These are phyloP conservation scores for Aspergillus fijiensis DNA, from an alignment of 2,329 filamentous ascomycete genomes.

Conservation along the genomic window DNA sequence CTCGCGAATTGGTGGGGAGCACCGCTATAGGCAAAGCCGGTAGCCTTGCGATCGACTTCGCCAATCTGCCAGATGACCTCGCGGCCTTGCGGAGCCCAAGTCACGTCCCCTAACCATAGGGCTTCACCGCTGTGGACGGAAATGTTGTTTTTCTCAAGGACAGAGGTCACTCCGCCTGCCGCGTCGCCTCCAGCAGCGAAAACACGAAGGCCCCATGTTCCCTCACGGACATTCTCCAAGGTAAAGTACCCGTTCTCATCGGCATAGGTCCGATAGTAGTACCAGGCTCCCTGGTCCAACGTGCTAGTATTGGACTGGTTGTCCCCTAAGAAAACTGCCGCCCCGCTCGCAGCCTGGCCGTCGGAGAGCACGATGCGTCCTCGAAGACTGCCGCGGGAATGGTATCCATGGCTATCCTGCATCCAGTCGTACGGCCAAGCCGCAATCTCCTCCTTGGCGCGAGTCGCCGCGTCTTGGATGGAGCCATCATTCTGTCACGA, in stretches of 20 bases:
- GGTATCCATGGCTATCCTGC: conserved; percentile 44
- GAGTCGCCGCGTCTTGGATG: conserved; percentile 42
- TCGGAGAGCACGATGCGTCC: conserved; percentile 49
- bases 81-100: conserved; percentile 42
- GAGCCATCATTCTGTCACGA: conserved; percentile 47
- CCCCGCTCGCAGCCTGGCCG: conserved; percentile 49
- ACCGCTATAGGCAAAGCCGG: conserved; percentile 48
- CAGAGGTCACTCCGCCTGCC: conserved; percentile 41
- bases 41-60: conserved; percentile 48
- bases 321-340: conserved; percentile 54
- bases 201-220: conserved; percentile 50
- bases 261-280: conserved; percentile 53
- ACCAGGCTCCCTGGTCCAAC: conserved; percentile 49
- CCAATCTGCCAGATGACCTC: conserved; percentile 52
- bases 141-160: conserved; percentile 45
- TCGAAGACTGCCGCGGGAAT: conserved; percentile 49
- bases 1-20: conserved; percentile 48
- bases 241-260: conserved; percentile 45
- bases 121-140: conserved; percentile 35
- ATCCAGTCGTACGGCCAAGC: conserved; percentile 54
- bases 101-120: conserved; percentile 41
- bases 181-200: conserved; percentile 47
- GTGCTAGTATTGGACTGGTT: conserved; percentile 46
- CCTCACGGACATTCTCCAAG: conserved; percentile 47
- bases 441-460: conserved; percentile 43